phyloP scores from a whole-genome alignment of 495 filamentous ascomycete genomes.

The Neurospora sp. region DNA sequence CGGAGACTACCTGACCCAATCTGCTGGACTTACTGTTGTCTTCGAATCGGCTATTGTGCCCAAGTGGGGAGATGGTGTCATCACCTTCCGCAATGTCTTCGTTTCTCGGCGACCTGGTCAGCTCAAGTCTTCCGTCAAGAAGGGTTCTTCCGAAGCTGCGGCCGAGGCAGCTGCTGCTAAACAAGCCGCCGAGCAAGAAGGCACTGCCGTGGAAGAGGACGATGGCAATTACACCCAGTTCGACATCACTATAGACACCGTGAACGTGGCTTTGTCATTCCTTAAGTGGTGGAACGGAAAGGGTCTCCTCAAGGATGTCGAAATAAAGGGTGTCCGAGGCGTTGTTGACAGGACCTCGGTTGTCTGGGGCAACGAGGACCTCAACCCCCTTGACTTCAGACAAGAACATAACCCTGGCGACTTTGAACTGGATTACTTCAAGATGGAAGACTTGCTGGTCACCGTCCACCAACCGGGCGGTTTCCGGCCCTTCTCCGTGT shows the following conservation, averaged over 20 bases:
- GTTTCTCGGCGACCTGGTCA: constrained; percentile 86
- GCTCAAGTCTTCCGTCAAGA: constrained; percentile 66
- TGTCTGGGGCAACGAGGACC: constrained; percentile 53
- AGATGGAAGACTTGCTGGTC: constrained; percentile 85
- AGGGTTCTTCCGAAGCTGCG: constrained; percentile 78
- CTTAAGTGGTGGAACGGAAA: constrained; percentile 97
- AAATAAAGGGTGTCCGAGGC: constrained; percentile 92
- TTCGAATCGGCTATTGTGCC: constrained; percentile 98
- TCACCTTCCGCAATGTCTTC: constrained; percentile 94
- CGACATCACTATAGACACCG: constrained; percentile 85
- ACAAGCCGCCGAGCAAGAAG: constrained; percentile 29
- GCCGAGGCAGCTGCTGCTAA: constrained; percentile 78
- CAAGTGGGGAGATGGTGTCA: constrained; percentile 86
- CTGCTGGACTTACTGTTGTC: constrained; percentile 88
- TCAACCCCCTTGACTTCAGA: constrained; percentile 78
- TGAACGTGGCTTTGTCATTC: constrained; percentile 96
- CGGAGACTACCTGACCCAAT: constrained; percentile 90
- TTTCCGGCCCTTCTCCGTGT: constrained; percentile 89
- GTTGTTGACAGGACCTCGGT: constrained; percentile 84
- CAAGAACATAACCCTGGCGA: constrained; percentile 86
- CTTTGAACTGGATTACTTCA: constrained; percentile 94
- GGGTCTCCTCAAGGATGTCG: constrained; percentile 81
- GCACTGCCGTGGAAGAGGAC: constrained; percentile 49
- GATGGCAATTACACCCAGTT: constrained; percentile 98
- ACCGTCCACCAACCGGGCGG: constrained; percentile 83